Evolutionary conservation across 2,329 filamentous ascomycete species (phyloP).

Genomic region (Cladosporium halotolerans): DNA sequence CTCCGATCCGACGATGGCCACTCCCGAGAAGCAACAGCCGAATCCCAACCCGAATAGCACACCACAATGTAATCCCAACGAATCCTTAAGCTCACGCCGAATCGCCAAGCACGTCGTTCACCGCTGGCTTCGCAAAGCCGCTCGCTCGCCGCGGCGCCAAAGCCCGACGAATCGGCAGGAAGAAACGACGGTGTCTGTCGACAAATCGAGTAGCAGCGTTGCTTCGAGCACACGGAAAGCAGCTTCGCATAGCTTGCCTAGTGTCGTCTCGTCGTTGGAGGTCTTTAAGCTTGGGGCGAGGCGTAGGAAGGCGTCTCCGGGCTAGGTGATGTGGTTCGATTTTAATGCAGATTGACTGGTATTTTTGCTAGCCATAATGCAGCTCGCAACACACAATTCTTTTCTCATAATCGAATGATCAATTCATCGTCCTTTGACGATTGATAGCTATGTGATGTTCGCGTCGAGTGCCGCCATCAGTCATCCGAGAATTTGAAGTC

Average conservation of each 20-base stretch:
- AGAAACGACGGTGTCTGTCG: background rate
- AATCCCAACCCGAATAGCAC: background rate
- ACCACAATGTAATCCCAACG: background rate
- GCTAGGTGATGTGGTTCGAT: too few species aligned
- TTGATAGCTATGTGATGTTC: too few species aligned
- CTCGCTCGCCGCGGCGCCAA: background rate
- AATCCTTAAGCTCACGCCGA: background rate
- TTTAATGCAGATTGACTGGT: too few species aligned
- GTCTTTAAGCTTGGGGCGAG: background rate
- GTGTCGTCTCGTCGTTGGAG: background rate
- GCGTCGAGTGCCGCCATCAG: too few species aligned
- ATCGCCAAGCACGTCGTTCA: background rate
- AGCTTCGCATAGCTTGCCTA: background rate
- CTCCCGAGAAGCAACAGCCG: background rate
- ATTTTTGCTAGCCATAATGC: too few species aligned
- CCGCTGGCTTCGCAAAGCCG: constrained; percentile 1
- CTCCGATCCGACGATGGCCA: too few species aligned
- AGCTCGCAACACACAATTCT: too few species aligned
- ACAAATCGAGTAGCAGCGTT: background rate
- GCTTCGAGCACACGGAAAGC: background rate
- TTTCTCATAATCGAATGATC: too few species aligned
- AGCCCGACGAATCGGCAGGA: background rate
- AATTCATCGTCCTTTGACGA: too few species aligned
- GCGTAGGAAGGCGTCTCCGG: too few species aligned
- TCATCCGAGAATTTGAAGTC: too few species aligned